Base-by-base conservation (phyloP, 257 asterid genomes). In the Echium plantagineum region DNA sequence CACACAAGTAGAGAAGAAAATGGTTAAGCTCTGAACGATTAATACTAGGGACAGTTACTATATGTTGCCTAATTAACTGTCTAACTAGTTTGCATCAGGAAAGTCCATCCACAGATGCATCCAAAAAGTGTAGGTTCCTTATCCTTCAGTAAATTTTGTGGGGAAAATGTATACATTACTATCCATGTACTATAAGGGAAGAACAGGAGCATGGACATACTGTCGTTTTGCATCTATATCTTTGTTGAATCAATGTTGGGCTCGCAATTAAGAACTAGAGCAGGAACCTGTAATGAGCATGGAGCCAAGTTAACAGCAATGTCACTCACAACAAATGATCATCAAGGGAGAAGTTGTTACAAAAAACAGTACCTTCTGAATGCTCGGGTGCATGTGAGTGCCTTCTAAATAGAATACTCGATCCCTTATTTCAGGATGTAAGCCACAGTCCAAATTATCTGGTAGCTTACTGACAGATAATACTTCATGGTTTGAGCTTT, bases 241-340 rank as follows among this genome's bases (percentile, higher is more conserved):
- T 72, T 73, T 84, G 86, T 70, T 88, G 62, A 85, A 73, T 91
- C 98, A 59, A 87, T 84, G 71, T 91, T 90, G 9, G 94, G 96
- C 71, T 91, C 98, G 52, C 98, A 91, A 78, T 91, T 94, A 5
- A 91, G 98, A 78, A 91, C 93, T 80, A 91, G 80, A 6, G 96
- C 96, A 73, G 98, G 98, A 65, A 91, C 83, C 96, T 90, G 80
- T 35, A 60, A 69, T 63, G 16, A 47, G 57, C 65, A 70, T 70
- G 48, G 16, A 69, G 55, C 57, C 59, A 55, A 55, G 71, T 71
- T 55, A 55, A 63, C 19, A 53, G 69, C 32, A 51, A 66, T 53
- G 55, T 21, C 19, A 17, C 19, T n/a, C n/a, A 22, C 30, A 31
- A 15, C 51, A 31, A 57, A 42, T 22, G 26, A 42, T 35, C 13